Percentiles rank a stretch among this genome's conserved stretches.
phyloP scores from a whole-genome alignment of 2,329 filamentous ascomycete genomes.

The Zasmidium cellare region DNA sequence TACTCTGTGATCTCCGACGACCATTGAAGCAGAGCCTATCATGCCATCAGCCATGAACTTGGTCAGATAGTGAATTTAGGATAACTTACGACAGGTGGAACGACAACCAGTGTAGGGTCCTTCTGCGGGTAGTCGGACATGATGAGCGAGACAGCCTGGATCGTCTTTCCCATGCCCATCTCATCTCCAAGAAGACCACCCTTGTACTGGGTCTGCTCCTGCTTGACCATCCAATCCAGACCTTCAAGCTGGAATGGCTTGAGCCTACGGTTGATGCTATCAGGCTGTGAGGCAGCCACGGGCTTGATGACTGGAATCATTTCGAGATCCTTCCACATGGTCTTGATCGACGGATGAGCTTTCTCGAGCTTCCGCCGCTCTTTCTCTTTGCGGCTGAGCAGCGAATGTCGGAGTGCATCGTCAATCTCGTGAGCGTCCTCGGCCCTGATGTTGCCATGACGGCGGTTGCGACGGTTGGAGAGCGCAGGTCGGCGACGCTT shows the following conservation, averaged over 20 bases:
- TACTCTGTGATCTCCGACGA: conserved; percentile 60
- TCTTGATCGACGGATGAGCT: conserved; percentile 74
- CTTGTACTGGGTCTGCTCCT: conserved; percentile 82
- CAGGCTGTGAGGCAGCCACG: conserved; percentile 68
- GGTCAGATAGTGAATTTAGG: too few relatives aligned
- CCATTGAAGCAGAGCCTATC: conserved; percentile 26
- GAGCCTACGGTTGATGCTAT: conserved; percentile 75
- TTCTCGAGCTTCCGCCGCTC: conserved; percentile 69
- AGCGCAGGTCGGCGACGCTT: conserved; percentile 1
- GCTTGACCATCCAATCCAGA: conserved; percentile 88
- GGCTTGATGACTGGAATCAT: conserved; percentile 66
- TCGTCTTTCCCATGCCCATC: conserved; percentile 99
- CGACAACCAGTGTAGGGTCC: conserved; percentile 59
- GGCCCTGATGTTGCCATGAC: conserved; percentile 27
- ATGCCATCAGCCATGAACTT: too few relatives aligned
- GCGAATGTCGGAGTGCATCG: conserved; percentile 15
- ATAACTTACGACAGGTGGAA: conserved; percentile 18
- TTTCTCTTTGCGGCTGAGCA: conserved; percentile 31
- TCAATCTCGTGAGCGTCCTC: conserved; percentile 22
- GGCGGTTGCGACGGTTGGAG: conserved; percentile 14
- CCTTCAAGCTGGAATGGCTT: conserved; percentile 95
- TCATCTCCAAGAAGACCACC: conserved; percentile 93
- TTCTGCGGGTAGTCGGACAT: conserved; percentile 95
- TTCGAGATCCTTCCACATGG: conserved; percentile 81
- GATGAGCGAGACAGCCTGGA: conserved; percentile 94